Percentiles rank a stretch among this genome's conserved stretches.
Conservation (phyloP, 1,139 yeast genomes). For the Wickerhamomyces sp. region DNA sequence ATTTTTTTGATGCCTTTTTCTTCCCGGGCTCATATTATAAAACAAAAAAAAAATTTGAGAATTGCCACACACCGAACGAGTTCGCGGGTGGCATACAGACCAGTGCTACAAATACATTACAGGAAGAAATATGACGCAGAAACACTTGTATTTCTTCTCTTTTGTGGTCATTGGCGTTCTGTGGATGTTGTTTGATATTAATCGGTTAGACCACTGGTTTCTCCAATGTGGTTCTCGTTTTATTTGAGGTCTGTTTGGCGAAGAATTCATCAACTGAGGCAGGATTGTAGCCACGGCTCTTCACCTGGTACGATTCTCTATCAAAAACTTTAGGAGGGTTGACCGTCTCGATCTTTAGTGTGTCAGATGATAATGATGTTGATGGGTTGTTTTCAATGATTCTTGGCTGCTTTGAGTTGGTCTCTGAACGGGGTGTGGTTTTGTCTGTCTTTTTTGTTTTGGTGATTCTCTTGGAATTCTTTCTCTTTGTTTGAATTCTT, state of each 20-base stretch:
- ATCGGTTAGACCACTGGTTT: not conserved
- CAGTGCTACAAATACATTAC: too few species aligned
- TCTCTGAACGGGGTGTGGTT: not conserved
- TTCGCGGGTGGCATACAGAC: too few species aligned
- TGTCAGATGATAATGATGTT: not conserved
- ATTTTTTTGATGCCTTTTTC: not conserved
- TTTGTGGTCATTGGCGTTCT: too few species aligned
- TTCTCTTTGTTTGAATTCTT: too few species aligned
- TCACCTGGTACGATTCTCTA: not conserved
- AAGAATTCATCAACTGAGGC: conserved; percentile 1
- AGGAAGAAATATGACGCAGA: too few species aligned
- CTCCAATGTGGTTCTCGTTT: not conserved
- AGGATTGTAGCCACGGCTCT: conserved; percentile 1
- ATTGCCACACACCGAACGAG: too few species aligned
- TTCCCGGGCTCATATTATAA: too few species aligned
- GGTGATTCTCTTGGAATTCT: too few species aligned
- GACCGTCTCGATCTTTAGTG: not conserved
- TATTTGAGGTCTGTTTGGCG: not conserved
- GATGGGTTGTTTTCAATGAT: not conserved
- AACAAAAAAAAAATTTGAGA: too few species aligned
- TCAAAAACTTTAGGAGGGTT: not conserved
- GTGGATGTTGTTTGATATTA: not conserved
- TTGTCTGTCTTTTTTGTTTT: not conserved
- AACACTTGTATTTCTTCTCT: too few species aligned
- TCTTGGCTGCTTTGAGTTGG: too few species aligned